Conservation (phyloP, 768 basidiomycete genomes). For the Paxillus ammoniavirescens region DNA sequence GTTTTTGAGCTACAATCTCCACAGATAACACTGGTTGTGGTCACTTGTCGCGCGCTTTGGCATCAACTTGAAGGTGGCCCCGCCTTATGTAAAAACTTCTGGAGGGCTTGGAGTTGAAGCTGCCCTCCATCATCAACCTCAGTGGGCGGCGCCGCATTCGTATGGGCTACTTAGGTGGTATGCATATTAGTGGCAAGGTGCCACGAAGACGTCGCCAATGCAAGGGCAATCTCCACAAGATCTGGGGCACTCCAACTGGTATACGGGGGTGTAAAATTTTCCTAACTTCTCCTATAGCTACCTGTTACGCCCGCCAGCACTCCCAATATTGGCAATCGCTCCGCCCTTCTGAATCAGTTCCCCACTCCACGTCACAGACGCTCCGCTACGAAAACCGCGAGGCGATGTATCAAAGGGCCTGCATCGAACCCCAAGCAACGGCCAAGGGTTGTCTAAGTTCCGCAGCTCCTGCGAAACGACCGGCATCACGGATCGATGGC, state of each 20-base stretch:
- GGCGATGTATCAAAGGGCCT: not conserved
- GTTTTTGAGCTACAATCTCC: slow-evolving; percentile 2
- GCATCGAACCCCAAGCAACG: not conserved
- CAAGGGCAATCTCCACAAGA: no score
- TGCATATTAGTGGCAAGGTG: no score
- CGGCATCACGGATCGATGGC: no score
- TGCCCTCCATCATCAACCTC: not conserved
- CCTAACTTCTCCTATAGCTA: not conserved
- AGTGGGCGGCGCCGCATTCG: no score
- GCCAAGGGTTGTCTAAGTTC: not conserved
- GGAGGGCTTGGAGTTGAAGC: not conserved
- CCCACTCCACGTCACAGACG: not conserved
- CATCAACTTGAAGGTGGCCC: not conserved
- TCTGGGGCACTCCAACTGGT: no score
- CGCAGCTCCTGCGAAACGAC: not conserved
- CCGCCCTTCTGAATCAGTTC: not conserved
- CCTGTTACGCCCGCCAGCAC: no score
- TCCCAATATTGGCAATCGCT: not conserved
- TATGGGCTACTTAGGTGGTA: no score
- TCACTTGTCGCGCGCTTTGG: not conserved
- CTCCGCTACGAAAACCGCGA: not conserved
- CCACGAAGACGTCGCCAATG: no score
- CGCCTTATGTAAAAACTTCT: no score
- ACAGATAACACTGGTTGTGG: not conserved
- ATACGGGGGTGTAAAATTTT: no score